These are phyloP conservation scores for Acidiella bohemica DNA, from an alignment of 495 filamentous ascomycete species.

Conservation along the genomic window DNA sequence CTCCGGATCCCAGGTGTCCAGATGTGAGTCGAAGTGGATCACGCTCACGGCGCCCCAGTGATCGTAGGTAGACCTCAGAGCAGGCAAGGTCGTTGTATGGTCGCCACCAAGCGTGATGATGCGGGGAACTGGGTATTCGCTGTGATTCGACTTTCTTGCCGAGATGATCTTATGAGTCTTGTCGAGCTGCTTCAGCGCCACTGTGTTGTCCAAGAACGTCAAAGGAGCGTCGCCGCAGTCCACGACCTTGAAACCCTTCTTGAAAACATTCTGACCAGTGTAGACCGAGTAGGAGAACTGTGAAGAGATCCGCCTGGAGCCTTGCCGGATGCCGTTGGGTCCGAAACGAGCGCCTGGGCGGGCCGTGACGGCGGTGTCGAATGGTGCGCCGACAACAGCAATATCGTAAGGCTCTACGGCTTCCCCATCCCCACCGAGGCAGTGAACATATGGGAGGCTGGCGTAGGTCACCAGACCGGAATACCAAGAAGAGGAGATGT, in stretches of 20 bases:
- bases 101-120: conserved; percentile 41
- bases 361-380: conserved; percentile 39
- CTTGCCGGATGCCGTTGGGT: conserved; percentile 36
- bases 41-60: conserved; percentile 38
- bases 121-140: conserved; percentile 26
- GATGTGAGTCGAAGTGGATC: conserved; percentile 42
- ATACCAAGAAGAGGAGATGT: conserved; percentile 28
- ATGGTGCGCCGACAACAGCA: conserved; percentile 56
- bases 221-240: conserved; percentile 42
- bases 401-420: conserved; percentile 58
- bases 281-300: conserved; percentile 32
- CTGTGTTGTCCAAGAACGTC: conserved; percentile 36
- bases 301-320: conserved; percentile 31
- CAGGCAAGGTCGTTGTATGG: conserved; percentile 39
- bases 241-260: conserved; percentile 36
- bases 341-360: conserved; percentile 40
- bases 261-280: conserved; percentile 33
- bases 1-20: conserved; percentile 40
- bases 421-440: conserved; percentile 19
- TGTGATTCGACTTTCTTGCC: conserved; percentile 19
- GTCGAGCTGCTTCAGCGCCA: conserved; percentile 39
- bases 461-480: conserved; percentile 39
- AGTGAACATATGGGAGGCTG: conserved; percentile 36
- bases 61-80: conserved; percentile 33
- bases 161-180: conserved; percentile 33